Evolutionary conservation across 805 yeast genomes (phyloP).

Genomic region (Wickerhamiella sergipiensis): DNA sequence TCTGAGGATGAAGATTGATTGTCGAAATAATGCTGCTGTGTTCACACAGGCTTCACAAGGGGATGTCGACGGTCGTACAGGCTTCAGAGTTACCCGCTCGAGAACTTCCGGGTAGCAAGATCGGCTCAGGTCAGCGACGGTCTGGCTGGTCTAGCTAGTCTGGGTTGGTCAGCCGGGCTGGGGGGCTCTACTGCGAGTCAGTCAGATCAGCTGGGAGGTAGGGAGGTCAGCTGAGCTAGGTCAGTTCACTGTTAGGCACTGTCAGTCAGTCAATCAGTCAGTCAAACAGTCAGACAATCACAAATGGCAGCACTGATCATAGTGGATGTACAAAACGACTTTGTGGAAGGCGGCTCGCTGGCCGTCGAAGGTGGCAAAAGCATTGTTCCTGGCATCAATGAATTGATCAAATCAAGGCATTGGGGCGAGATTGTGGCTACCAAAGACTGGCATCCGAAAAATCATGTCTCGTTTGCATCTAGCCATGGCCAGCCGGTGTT

Average conservation of each 20-base stretch:
- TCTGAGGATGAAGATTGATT: not conserved
- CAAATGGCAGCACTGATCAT: constrained; percentile 60
- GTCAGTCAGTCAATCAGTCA: too few relatives aligned
- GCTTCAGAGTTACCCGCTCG: not conserved
- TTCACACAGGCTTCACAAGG: not conserved
- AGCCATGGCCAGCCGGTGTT: constrained; percentile 43
- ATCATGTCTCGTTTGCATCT: constrained; percentile 74
- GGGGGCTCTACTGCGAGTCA: not conserved
- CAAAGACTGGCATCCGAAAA: constrained; percentile 77
- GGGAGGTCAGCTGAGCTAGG: not conserved
- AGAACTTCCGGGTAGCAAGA: constrained; percentile 1
- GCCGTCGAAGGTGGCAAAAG: constrained; percentile 56
- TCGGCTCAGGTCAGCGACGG: too few relatives aligned
- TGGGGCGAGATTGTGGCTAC: constrained; percentile 64
- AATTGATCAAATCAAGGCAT: constrained; percentile 28
- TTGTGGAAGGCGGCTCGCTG: constrained; percentile 53
- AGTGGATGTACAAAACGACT: constrained; percentile 78
- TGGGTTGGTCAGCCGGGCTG: not conserved
- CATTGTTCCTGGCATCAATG: constrained; percentile 39
- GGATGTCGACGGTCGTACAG: not conserved
- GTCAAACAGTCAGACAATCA: too few relatives aligned
- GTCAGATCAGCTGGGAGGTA: too few relatives aligned
- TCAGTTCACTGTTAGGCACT: too few relatives aligned
- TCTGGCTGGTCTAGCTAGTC: too few relatives aligned
- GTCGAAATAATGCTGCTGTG: not conserved